Conservation (phyloP, 106 monocot species). For the Iris macrosiphon region DNA sequence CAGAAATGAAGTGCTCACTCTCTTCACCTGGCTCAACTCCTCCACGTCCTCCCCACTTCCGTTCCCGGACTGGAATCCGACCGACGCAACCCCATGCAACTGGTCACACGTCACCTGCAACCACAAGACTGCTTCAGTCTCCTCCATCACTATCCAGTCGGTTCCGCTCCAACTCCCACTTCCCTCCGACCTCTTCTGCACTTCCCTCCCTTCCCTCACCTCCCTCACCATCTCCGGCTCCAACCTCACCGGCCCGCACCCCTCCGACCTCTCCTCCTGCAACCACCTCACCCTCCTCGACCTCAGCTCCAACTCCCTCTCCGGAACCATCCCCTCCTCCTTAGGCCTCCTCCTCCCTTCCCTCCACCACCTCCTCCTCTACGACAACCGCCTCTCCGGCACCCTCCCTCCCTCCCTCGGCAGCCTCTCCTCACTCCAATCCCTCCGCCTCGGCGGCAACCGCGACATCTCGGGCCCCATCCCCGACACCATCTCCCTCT, state of each 20-base stretch:
- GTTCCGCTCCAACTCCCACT: slow-evolving; percentile 4
- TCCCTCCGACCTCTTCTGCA: background rate
- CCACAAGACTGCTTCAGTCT: background rate
- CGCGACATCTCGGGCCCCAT: slow-evolving; percentile 59
- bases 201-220: slow-evolving; percentile 7
- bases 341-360: slow-evolving; percentile 14
- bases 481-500: slow-evolving; percentile 51
- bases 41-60: background rate
- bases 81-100: slow-evolving; percentile 53
- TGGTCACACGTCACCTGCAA: slow-evolving; percentile 35
- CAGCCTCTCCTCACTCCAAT: slow-evolving; percentile 38
- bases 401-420: slow-evolving; percentile 48
- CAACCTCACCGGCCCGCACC: slow-evolving; percentile 48
- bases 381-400: slow-evolving; percentile 76
- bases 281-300: slow-evolving; percentile 5
- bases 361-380: slow-evolving; percentile 55
- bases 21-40: slow-evolving; percentile 2
- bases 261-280: slow-evolving; percentile 29
- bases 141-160: slow-evolving; percentile 4
- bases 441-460: slow-evolving; percentile 79
- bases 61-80: slow-evolving; percentile 40
- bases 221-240: slow-evolving; percentile 49
- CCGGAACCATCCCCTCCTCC: slow-evolving; percentile 45
- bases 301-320: slow-evolving; percentile 75
- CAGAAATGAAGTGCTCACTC: too few species aligned